Evolutionary conservation across 352 stramenopile genomes (phyloP).

Genomic region (Phytopythium cucurbitacearum): DNA sequence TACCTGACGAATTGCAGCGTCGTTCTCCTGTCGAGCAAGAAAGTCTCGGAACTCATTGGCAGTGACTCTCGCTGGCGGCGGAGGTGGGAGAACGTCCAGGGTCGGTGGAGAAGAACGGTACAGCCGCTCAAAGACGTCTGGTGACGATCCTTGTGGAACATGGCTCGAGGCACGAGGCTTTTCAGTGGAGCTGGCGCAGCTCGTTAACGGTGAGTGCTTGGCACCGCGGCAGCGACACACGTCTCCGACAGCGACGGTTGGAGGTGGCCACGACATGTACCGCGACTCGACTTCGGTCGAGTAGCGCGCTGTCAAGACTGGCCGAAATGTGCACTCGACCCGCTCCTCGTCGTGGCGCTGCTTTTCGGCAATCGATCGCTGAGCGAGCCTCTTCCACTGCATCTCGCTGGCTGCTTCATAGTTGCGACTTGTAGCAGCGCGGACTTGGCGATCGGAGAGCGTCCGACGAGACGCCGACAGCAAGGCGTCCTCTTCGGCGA

Average conservation of each 20-base stretch:
- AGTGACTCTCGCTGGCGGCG: no score
- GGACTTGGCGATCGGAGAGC: slow-evolving; percentile 13
- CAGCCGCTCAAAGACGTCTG: slow-evolving; percentile 24
- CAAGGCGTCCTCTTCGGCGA: slow-evolving; percentile 22
- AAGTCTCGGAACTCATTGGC: slow-evolving; percentile 5
- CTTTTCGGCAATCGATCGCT: slow-evolving; percentile 20
- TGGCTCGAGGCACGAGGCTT: no score
- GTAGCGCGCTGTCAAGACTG: slow-evolving; percentile 4
- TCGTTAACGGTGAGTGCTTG: no score
- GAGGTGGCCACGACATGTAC: no score
- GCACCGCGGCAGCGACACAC: no score
- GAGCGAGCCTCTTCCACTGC: slow-evolving; percentile 28
- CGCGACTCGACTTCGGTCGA: no score
- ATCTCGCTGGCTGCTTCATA: slow-evolving; percentile 24
- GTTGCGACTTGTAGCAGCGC: slow-evolving; percentile 33
- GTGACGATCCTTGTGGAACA: no score
- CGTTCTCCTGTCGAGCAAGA: slow-evolving; percentile 19
- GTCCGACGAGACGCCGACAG: slow-evolving; percentile 9
- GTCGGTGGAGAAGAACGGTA: slow-evolving; percentile 4
- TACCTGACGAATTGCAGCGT: slow-evolving; percentile 13
- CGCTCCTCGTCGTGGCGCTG: slow-evolving; percentile 15
- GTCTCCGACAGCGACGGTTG: no score
- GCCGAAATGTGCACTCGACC: slow-evolving; percentile 33
- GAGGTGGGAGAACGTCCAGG: no score
- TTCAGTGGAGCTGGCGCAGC: no score